Evolutionary conservation across 805 yeast species (phyloP), one percentile per base, ranked within the genome.

Genomic region (Jamesozyma lodderae): DNA sequence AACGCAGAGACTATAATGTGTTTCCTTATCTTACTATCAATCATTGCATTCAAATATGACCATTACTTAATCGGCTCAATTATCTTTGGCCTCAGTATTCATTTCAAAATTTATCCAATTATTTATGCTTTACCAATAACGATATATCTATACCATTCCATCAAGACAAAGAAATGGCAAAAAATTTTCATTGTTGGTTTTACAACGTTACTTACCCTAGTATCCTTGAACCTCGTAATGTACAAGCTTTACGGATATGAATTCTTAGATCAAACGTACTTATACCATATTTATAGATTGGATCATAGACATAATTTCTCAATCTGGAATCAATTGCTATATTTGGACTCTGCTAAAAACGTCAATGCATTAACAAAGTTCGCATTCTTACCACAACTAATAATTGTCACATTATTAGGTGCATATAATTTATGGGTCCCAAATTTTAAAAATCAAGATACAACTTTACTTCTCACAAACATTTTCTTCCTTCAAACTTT

Each of bases 271-370:
- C 83, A 90, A 49, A 72, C 96, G 0, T 87, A 84, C 55, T 53
- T 86, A 4, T 88, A 90, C 56, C 98, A 90, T 59, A 63, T 90
- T 30, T 67, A 74, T 7, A 68, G 98, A 43, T 60, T 85, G 4
- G 98, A 92, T 58, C 98, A 92, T 59, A 74, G 98, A 34, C 98
- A 92, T 62, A 92, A 92, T 60, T 92, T 92, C 55, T 84, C 95
- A 4, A 67, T 88, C 2, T 92, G 88, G 72, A 83, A 88, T 57
- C 64, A 85, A 10, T 64, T 79, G 17, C 64, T 92, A 29, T 82
- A 81, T 57, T 74, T 72, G 53, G 70, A 71, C 33, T 78, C 87
- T 4, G 60, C 70, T 2, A 32, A 20, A 16, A 31, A 21, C n/a
- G 28, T 37, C 4, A 38, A 26, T 9, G 49, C 37, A 8, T 46